Percentiles rank a stretch among this genome's conserved stretches.
Conservation (phyloP, 768 basidiomycete species). For the Termitomyces sp. region DNA sequence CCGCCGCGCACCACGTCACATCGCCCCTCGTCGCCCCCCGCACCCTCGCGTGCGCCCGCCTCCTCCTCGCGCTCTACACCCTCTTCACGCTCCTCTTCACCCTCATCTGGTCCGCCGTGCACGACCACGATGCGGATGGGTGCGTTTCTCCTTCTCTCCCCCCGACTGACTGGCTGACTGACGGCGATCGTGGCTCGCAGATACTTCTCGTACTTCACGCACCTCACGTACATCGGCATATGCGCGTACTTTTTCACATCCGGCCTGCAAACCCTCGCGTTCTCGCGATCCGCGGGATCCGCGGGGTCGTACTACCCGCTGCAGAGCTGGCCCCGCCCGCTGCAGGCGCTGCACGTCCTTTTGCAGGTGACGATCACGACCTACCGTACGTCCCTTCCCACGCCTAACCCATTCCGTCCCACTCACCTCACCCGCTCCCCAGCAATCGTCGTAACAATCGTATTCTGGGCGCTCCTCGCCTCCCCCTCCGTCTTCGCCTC, state of each 20-base stretch:
- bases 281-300: conserved; percentile 21
- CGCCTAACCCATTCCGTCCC: too few relatives aligned
- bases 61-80: conserved; percentile 49
- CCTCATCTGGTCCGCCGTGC: conserved; percentile 31
- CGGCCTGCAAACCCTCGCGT: conserved; percentile 47
- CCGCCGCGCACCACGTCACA: conserved; percentile 38
- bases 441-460: conserved; percentile 64
- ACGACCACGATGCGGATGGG: conserved; percentile 25
- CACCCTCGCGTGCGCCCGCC: conserved; percentile 41
- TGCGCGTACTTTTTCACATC: conserved; percentile 62
- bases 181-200: too few relatives aligned
- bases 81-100: conserved; percentile 37
- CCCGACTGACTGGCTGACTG: neutral
- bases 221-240: conserved; percentile 60
- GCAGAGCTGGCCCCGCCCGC: conserved; percentile 51
- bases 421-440: neutral
- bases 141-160: conserved; percentile 15
- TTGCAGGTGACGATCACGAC: conserved; percentile 48
- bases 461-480: conserved; percentile 45
- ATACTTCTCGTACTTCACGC: conserved; percentile 36
- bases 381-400: conserved; percentile 47
- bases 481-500: too few relatives aligned
- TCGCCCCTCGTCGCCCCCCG: conserved; percentile 45
- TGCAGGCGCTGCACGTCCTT: conserved; percentile 57
- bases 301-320: conserved; percentile 39